Conservation (phyloP, 108 stramenopile species). For the Discostella stelligeroides region DNA sequence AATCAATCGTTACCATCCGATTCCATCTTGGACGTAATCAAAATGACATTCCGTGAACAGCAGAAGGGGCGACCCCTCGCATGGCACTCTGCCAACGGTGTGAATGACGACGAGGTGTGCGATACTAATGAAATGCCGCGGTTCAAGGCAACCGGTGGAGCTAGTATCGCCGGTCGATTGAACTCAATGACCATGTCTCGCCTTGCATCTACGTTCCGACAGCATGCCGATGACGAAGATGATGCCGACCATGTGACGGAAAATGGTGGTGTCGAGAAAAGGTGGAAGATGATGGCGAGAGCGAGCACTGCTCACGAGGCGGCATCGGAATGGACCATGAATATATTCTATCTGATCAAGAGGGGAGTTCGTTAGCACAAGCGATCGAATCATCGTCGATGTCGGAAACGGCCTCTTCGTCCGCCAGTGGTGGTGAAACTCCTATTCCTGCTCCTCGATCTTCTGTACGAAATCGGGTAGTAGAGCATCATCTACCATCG, state of each 20-base stretch:
- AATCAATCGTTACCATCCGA: neutral
- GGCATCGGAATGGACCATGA: neutral
- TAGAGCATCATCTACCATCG: no score
- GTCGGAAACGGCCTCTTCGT: no score
- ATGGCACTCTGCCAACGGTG: conserved; percentile 21
- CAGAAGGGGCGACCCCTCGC: conserved; percentile 9
- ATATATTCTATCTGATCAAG: neutral
- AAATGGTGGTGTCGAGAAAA: neutral
- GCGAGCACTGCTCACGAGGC: neutral
- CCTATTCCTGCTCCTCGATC: no score
- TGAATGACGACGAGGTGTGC: conserved; percentile 15
- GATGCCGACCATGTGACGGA: no score
- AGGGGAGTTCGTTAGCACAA: neutral
- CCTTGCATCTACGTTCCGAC: neutral
- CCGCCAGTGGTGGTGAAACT: no score
- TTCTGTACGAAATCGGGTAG: no score
- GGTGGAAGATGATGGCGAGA: neutral
- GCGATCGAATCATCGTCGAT: no score
- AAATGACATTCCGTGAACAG: conserved; percentile 21
- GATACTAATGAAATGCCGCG: conserved; percentile 9
- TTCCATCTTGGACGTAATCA: neutral
- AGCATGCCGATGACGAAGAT: conserved; percentile 4
- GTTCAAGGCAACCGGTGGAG: neutral
- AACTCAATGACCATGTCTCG: neutral
- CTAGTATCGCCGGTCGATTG: conserved; percentile 12